These are phyloP conservation scores for Manihot esculenta DNA, from an alignment of 441 rosid genomes.

Conservation along the genomic window DNA sequence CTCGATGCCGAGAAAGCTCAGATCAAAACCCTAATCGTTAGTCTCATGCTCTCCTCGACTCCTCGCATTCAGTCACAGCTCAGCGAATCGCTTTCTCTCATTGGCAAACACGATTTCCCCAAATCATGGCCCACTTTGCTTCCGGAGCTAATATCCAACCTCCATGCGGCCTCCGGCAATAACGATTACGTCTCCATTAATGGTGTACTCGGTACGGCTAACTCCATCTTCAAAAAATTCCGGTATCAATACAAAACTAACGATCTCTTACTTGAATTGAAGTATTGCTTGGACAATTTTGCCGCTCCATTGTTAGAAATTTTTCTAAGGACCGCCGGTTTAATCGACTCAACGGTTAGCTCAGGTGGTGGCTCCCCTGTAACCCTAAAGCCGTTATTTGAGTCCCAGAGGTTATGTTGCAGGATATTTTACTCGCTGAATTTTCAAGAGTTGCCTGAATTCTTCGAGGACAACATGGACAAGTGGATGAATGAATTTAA, in stretches of 20 bases:
- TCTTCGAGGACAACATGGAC: slow-evolving; percentile 89
- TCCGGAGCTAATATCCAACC: slow-evolving; percentile 71
- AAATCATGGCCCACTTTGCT: slow-evolving; percentile 78
- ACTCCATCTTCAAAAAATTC: slow-evolving; percentile 83
- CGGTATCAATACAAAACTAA: slow-evolving; percentile 76
- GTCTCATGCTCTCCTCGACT: slow-evolving; percentile 77
- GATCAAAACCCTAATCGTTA: slow-evolving; percentile 75
- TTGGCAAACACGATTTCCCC: slow-evolving; percentile 89
- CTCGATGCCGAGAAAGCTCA: slow-evolving; percentile 68
- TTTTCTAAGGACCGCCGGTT: slow-evolving; percentile 55
- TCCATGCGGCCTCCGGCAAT: slow-evolving; percentile 41
- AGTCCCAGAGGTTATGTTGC: slow-evolving; percentile 87
- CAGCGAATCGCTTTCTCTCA: slow-evolving; percentile 82
- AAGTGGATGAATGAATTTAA: slow-evolving; percentile 90
- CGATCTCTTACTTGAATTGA: slow-evolving; percentile 74
- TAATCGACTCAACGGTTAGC: slow-evolving; percentile 55
- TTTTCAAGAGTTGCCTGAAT: slow-evolving; percentile 92
- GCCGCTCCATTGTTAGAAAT: slow-evolving; percentile 64
- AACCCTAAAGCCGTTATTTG: slow-evolving; percentile 59
- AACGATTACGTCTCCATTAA: slow-evolving; percentile 67
- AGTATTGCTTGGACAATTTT: slow-evolving; percentile 74
- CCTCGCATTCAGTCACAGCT: slow-evolving; percentile 89
- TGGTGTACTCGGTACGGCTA: slow-evolving; percentile 89
- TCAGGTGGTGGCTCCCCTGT: slow-evolving; percentile 50
- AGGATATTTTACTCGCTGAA: slow-evolving; percentile 83